Conservation (phyloP, 2,329 filamentous ascomycete species). For the Trichoderma sp. region DNA sequence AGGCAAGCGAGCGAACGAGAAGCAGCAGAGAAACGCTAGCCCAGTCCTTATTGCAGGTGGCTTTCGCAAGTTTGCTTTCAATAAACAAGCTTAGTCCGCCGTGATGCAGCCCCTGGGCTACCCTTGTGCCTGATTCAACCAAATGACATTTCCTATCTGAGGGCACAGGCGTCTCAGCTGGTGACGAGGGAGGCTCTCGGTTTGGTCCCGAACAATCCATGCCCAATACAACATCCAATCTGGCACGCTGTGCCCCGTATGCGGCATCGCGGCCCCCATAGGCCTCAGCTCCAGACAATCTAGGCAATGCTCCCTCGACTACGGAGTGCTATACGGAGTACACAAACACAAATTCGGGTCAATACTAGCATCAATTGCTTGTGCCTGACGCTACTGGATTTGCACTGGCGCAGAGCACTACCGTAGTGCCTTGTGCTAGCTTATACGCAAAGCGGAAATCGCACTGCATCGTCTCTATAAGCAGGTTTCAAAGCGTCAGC, state of each 20-base stretch:
- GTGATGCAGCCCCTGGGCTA: not conserved
- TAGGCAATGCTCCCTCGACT: not conserved
- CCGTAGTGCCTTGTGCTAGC: not conserved
- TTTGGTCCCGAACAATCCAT: constrained; percentile 5
- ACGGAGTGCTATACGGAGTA: not conserved
- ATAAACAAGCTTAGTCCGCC: not conserved
- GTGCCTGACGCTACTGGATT: not conserved
- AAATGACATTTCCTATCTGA: not conserved
- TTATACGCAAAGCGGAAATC: not conserved
- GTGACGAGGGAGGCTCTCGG: not conserved
- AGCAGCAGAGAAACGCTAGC: not conserved
- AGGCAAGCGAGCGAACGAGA: constrained; percentile 8
- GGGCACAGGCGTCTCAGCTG: not conserved
- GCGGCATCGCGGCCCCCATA: not conserved
- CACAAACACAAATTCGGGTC: not conserved
- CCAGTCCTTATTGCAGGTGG: not conserved
- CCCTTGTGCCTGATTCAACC: not conserved
- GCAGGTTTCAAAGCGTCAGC: constrained; percentile 1
- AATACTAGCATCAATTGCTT: not conserved
- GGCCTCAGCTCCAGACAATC: not conserved
- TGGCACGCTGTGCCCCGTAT: not conserved
- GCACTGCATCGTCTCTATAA: not conserved
- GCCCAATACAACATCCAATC: not conserved
- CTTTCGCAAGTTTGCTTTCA: not conserved
- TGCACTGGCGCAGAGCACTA: not conserved